phyloP scores from a whole-genome alignment of 2,329 filamentous ascomycete species.

The Aspergillus amoenus region DNA sequence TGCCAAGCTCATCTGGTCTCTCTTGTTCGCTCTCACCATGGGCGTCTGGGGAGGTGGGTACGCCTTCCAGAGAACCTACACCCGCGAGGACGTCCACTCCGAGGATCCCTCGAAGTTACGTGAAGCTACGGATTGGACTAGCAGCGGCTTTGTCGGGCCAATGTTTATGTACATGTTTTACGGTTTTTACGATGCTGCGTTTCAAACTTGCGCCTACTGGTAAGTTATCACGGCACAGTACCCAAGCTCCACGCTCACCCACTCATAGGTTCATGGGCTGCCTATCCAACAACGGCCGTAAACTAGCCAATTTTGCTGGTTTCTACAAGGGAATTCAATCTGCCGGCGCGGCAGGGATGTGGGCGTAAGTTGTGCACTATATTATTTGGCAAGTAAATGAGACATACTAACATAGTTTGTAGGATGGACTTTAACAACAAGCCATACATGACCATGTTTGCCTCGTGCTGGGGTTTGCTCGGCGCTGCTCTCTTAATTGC shows the following conservation, averaged over 20 bases:
- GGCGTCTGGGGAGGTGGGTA: slow-evolving; percentile 81
- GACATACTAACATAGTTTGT: slow-evolving; percentile 50
- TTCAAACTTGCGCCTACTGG: slow-evolving; percentile 93
- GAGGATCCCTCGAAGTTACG: slow-evolving; percentile 14
- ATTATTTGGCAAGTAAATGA: not conserved
- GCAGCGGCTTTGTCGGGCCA: slow-evolving; percentile 68
- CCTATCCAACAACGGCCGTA: slow-evolving; percentile 87
- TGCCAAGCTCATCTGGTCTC: slow-evolving; percentile 63
- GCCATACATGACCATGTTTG: slow-evolving; percentile 72
- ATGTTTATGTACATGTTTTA: slow-evolving; percentile 92
- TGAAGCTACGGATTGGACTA: slow-evolving; percentile 61
- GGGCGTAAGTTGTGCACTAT: slow-evolving; percentile 34
- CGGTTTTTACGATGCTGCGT: slow-evolving; percentile 83
- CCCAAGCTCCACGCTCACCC: not conserved
- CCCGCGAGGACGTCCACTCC: slow-evolving; percentile 38
- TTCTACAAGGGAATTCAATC: slow-evolving; percentile 91
- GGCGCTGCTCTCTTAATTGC: slow-evolving; percentile 73
- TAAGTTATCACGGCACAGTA: slow-evolving; percentile 31
- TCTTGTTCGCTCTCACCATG: slow-evolving; percentile 70
- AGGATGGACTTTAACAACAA: slow-evolving; percentile 63
- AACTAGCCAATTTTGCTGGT: slow-evolving; percentile 86
- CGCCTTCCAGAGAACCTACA: slow-evolving; percentile 67
- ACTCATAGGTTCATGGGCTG: slow-evolving; percentile 77
- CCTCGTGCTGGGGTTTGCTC: slow-evolving; percentile 72
- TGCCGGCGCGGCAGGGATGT: slow-evolving; percentile 68